These are phyloP conservation scores for Dactylella cylindrospora DNA, from an alignment of 2,329 filamentous ascomycete species.

Conservation along the genomic window DNA sequence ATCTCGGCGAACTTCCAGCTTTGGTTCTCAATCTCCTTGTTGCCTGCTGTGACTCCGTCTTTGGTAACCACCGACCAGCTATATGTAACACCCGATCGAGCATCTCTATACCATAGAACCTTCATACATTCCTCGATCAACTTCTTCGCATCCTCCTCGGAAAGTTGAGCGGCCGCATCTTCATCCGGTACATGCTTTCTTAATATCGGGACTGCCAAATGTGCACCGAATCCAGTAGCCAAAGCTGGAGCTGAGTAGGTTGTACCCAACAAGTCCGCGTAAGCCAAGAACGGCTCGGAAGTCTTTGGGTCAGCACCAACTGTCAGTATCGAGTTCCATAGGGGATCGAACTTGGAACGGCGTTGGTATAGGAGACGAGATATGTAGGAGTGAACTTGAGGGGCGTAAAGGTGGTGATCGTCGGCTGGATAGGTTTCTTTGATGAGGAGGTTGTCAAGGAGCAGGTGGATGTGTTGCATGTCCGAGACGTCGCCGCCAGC, in stretches of 20 bases:
- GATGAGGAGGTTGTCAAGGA: conserved; percentile 76
- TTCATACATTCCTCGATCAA: conserved; percentile 94
- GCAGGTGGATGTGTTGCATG: conserved; percentile 80
- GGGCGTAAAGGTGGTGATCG: conserved; percentile 68
- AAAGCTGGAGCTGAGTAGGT: conserved; percentile 85
- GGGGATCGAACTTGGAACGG: conserved; percentile 90
- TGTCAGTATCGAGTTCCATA: conserved; percentile 95
- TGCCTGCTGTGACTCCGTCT: conserved; percentile 80
- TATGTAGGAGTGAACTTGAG: conserved; percentile 95
- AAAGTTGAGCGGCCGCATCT: conserved; percentile 69
- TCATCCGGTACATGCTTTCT: conserved; percentile 82
- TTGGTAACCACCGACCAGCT: conserved; percentile 87
- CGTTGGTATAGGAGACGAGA: conserved; percentile 94
- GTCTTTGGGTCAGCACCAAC: conserved; percentile 70
- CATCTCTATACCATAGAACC: conserved; percentile 95
- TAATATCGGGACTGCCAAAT: conserved; percentile 90
- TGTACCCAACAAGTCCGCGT: conserved; percentile 87
- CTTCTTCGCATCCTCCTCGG: conserved; percentile 74
- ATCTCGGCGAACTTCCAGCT: conserved; percentile 93
- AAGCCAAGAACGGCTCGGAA: conserved; percentile 69
- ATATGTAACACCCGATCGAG: conserved; percentile 86
- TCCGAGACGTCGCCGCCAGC: conserved; percentile 97
- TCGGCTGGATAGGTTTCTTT: conserved; percentile 76
- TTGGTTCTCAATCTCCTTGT: conserved; percentile 88
- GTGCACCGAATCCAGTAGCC: conserved; percentile 89